Conservation (phyloP, 306 rosid genomes). For the Calophaca sinica region DNA sequence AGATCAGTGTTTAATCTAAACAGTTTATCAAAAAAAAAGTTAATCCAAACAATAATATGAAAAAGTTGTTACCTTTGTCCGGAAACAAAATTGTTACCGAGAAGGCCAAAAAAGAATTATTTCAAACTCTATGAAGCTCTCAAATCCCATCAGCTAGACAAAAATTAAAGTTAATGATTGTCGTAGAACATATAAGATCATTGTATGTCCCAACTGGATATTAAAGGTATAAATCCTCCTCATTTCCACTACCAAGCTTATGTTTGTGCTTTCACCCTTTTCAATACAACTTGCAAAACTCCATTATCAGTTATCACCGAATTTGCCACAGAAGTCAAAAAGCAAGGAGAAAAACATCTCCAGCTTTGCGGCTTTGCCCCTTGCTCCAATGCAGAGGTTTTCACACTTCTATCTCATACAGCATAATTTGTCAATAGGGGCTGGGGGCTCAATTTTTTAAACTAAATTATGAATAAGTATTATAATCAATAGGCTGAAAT, state of each 20-base stretch:
- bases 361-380: slow-evolving; percentile 30
- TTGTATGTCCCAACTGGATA: slow-evolving; percentile 51
- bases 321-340: slow-evolving; percentile 73
- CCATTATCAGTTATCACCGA: slow-evolving; percentile 61
- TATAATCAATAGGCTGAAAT: no score
- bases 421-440: background rate
- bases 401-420: background rate
- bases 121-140: slow-evolving; percentile 42
- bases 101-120: slow-evolving; percentile 48
- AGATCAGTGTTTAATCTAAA: no score
- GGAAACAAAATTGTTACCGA: slow-evolving; percentile 6
- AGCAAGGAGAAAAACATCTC: slow-evolving; percentile 51
- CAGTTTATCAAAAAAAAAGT: no score
- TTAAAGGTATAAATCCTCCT: slow-evolving; percentile 53
- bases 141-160: slow-evolving; percentile 50
- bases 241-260: slow-evolving; percentile 50
- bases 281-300: slow-evolving; percentile 51
- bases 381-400: slow-evolving; percentile 49
- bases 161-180: slow-evolving; percentile 51
- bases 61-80: slow-evolving; percentile 10
- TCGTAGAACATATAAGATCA: slow-evolving; percentile 51
- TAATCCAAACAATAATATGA: background rate
- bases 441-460: no score
- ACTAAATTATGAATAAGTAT: no score
- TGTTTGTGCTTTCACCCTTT: slow-evolving; percentile 47